Evolutionary conservation across 371 early-diverging fungal genomes (phyloP).

Genomic region (Choanephora cucurbitarum): DNA sequence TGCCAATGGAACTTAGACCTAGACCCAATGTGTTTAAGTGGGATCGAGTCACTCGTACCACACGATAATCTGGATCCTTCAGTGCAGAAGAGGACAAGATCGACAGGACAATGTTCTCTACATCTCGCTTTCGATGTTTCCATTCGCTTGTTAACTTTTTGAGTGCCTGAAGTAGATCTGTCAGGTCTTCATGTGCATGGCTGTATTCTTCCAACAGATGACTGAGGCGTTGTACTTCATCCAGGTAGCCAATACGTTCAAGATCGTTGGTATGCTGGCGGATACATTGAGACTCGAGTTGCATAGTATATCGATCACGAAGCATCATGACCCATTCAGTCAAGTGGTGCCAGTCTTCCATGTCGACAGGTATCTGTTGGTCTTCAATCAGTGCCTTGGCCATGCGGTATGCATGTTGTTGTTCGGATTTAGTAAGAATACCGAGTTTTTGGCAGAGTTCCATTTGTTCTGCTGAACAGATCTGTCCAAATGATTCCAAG

Average conservation of each 20-base stretch:
- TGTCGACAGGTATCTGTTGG: constrained; percentile 16
- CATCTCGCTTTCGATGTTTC: constrained; percentile 31
- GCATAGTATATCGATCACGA: constrained; percentile 25
- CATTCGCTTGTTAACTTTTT: constrained; percentile 29
- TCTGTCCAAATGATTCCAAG: constrained; percentile 24
- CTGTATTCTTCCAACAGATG: constrained; percentile 25
- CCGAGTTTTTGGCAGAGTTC: constrained; percentile 25
- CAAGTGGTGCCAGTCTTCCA: constrained; percentile 19
- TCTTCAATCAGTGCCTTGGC: constrained; percentile 24
- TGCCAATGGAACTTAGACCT: constrained; percentile 26
- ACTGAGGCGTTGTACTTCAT: constrained; percentile 22
- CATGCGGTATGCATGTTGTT: constrained; percentile 25
- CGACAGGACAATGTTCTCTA: constrained; percentile 33
- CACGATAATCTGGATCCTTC: constrained; percentile 13
- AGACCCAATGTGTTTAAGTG: constrained; percentile 25
- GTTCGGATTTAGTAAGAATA: constrained; percentile 26
- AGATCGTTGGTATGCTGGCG: constrained; percentile 18
- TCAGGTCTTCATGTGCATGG: constrained; percentile 33
- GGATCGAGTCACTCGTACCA: constrained; percentile 24
- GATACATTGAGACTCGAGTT: constrained; percentile 26
- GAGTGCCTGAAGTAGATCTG: constrained; percentile 23
- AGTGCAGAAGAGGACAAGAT: constrained; percentile 21
- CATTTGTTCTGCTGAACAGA: constrained; percentile 34
- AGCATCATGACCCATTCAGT: constrained; percentile 30
- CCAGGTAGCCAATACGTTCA: constrained; percentile 23